Percentiles rank a stretch among this genome's conserved stretches.
phyloP scores from a whole-genome alignment of 2,329 filamentous ascomycete species.

The Scortechinia acanthostroma region DNA sequence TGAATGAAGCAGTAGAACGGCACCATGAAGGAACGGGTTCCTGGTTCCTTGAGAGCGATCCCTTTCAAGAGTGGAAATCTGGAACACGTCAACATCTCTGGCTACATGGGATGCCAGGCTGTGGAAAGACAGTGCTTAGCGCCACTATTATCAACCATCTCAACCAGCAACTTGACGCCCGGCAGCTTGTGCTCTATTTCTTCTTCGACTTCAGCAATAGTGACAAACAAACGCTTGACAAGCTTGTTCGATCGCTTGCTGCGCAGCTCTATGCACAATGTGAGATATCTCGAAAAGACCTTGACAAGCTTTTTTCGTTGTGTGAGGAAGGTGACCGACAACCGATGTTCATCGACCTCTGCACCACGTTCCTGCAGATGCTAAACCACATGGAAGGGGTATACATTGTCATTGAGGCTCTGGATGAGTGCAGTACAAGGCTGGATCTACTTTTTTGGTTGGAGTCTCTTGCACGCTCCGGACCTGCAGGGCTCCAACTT shows the following conservation, averaged over 20 bases:
- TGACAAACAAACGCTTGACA: constrained; percentile 20
- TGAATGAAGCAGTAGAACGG: constrained; percentile 15
- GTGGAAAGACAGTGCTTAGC: constrained; percentile 29
- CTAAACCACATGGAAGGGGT: constrained; percentile 6
- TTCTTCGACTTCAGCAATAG: constrained; percentile 28
- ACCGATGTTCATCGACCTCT: constrained; percentile 12
- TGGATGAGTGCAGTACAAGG: constrained; percentile 12
- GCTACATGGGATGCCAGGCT: constrained; percentile 28
- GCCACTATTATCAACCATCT: constrained; percentile 22
- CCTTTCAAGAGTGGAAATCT: constrained; percentile 19
- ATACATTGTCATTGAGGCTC: constrained; percentile 8
- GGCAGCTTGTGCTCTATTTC: constrained; percentile 14
- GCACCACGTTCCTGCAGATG: constrained; percentile 11
- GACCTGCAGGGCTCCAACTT: constrained; percentile 7
- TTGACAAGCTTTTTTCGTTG: constrained; percentile 15
- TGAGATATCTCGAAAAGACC: constrained; percentile 5
- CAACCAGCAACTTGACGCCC: constrained; percentile 2
- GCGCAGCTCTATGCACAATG: constrained; percentile 17
- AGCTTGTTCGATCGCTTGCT: constrained; percentile 24
- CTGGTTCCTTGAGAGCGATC: constrained; percentile 20
- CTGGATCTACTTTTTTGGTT: constrained; percentile 10
- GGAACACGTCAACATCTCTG: constrained; percentile 18
- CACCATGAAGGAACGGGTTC: constrained; percentile 19
- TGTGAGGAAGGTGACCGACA: constrained; percentile 11
- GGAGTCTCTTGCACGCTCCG: constrained; percentile 3